A percentile compares a stretch with the other conserved stretches of the same genome.
phyloP scores from a whole-genome alignment of 2,329 filamentous ascomycete species.

The Aotearoamyces nothofagi region DNA sequence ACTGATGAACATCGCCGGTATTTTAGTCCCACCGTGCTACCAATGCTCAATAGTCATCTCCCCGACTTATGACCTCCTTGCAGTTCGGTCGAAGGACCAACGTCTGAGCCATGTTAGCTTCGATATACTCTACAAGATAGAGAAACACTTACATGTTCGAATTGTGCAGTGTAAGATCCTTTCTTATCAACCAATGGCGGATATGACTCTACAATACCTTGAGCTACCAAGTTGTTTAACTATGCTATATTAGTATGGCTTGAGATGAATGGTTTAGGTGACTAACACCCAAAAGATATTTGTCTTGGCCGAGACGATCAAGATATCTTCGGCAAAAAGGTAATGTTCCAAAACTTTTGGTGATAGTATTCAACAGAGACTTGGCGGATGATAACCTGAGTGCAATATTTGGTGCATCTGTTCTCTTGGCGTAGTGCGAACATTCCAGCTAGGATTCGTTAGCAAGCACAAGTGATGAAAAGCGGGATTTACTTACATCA shows the following conservation, averaged over 20 bases:
- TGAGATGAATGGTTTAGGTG: not conserved
- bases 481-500: constrained; percentile 41
- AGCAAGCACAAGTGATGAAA: constrained; percentile 2
- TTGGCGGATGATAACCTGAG: constrained; percentile 71
- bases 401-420: constrained; percentile 60
- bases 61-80: constrained; percentile 75
- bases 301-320: constrained; percentile 85
- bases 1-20: too few species aligned
- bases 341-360: constrained; percentile 89
- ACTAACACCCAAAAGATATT: constrained; percentile 76
- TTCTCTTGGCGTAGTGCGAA: constrained; percentile 71
- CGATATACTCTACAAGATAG: constrained; percentile 2
- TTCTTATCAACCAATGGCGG: constrained; percentile 83
- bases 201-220: constrained; percentile 79
- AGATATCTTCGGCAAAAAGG: constrained; percentile 85
- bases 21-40: too few species aligned
- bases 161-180: constrained; percentile 89
- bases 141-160: constrained; percentile 56
- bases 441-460: constrained; percentile 46
- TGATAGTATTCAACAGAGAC: constrained; percentile 74
- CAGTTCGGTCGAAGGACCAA: constrained; percentile 62
- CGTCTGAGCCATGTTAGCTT: constrained; percentile 30
- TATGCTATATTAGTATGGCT: constrained; percentile 23
- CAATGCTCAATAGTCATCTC: constrained; percentile 77
- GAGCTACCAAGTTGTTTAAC: constrained; percentile 74